A percentile compares a stretch with the other conserved stretches of the same genome.
Evolutionary conservation across 768 basidiomycete genomes (phyloP).

Genomic region (Mrakia blollopis): DNA sequence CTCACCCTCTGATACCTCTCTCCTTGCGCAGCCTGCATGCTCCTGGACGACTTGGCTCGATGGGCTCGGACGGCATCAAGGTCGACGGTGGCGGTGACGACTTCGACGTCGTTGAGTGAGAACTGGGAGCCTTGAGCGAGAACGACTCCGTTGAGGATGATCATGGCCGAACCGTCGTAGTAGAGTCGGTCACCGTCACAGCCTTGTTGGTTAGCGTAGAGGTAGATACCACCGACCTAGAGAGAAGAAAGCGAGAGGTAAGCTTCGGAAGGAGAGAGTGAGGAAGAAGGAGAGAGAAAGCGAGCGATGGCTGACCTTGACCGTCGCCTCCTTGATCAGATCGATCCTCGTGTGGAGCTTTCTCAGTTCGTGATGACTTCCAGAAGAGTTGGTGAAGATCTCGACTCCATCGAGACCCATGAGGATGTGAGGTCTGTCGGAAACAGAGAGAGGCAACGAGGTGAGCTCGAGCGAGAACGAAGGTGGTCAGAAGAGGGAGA

Average conservation of each 20-base stretch:
- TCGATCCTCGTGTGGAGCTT: slow-evolving; percentile 88
- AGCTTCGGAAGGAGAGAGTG: background rate
- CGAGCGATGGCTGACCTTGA: slow-evolving; percentile 61
- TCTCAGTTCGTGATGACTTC: slow-evolving; percentile 96
- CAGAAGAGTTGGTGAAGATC: slow-evolving; percentile 97
- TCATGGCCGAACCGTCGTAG: slow-evolving; percentile 96
- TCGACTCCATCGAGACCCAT: slow-evolving; percentile 99
- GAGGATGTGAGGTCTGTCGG: slow-evolving; percentile 77
- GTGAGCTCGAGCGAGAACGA: background rate
- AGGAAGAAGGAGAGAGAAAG: too few species aligned
- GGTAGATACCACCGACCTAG: slow-evolving; percentile 93
- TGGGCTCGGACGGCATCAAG: slow-evolving; percentile 94
- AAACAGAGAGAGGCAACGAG: background rate
- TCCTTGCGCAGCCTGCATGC: slow-evolving; percentile 77
- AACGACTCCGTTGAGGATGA: slow-evolving; percentile 86
- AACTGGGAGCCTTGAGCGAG: slow-evolving; percentile 96
- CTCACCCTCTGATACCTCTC: slow-evolving; percentile 76
- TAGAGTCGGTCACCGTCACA: slow-evolving; percentile 97
- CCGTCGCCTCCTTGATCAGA: slow-evolving; percentile 91
- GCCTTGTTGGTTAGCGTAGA: slow-evolving; percentile 98
- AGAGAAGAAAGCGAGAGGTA: background rate
- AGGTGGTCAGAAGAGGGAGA: background rate
- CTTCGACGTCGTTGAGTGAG: slow-evolving; percentile 91
- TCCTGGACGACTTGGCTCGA: slow-evolving; percentile 72
- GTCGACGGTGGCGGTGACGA: slow-evolving; percentile 90